Base-by-base conservation (phyloP, 2,329 filamentous ascomycete species). In the Trichoderma pleuroti region DNA sequence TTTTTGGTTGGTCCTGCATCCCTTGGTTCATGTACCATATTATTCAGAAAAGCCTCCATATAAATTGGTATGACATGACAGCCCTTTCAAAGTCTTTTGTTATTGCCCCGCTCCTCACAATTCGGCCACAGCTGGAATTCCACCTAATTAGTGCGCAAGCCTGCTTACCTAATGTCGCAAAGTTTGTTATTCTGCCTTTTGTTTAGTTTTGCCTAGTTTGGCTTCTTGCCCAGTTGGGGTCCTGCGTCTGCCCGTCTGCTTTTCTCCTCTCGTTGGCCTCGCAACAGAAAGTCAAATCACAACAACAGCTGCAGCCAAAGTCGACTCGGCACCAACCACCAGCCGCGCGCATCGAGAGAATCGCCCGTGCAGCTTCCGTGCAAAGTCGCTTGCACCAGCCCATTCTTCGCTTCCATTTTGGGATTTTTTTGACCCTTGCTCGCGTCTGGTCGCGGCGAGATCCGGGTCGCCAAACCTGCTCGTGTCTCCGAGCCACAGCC, bases 261-360 rank as follows among this genome's bases (percentile, higher is more conserved):
- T 75, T 74, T 78, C 77, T 77, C 77, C 75, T 75, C 76, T 78
- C 79, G 81, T 82, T 82, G 81, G 80, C 81, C 81, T 81, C 81
- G 81, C 81, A 82, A 82, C 80, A 81, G 76, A 75, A 80, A 81
- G 79, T 80, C 77, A 81, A 81, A 81, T 75, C 76, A 81, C 79
- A 81, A 81, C 79, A 81, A 81, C 77, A 74, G 71, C 72, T 74
- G 71, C 74, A 70, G 74, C 72, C 71, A 72, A 77, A 75, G 73
- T 74, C 63, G 56, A 63, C 61, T 16, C 76, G 74, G 74, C 74
- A 73, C 68, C 71, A 73, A 76, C 74, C 72, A 74, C 74, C 74
- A 77, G 73, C 75, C 75, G 77, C 76, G 77, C 75, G 75, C 77
- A 42, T 73, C 72, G 62, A 68, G 68, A 73, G 24, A 70, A 66